Evolutionary conservation across 768 basidiomycete species (phyloP), one percentile per base, ranked within the genome.

Genomic region (Guyanaporus albipodus): DNA sequence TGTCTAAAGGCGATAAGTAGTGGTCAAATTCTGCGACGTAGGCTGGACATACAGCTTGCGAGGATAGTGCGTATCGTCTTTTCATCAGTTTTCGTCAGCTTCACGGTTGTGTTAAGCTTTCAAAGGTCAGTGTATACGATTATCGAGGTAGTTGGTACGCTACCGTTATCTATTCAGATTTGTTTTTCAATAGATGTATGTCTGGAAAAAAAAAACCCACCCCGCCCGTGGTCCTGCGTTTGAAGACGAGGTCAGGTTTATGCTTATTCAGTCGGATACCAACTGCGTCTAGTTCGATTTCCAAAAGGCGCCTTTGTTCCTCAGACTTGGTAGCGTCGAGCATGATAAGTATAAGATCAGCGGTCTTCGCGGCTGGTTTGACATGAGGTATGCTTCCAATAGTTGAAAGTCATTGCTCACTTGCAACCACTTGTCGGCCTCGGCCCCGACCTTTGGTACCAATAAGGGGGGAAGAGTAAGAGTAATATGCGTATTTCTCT

Each of bases 371-470:
- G 56, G 84, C 83, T 84, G 44, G 23, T 29, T 12, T 38, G 19
- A 39, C 17, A 8, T 68, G 14, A 59, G 46, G 33, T 21, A 24
- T 21, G 11, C 10, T 22, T 38, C 38, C 23, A 37, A 23, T 19
- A 31, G n/a, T 24, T 24, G 22, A 36, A 19, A 38, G 24, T 11
- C 28, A 14, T 21, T 18, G 60, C 75, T 42, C 58, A 83, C 84
- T 96, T 17, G 94, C 85, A 14, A 99, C 94, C 28, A 99, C 95
- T 68, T 99, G 95, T 55, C 95, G 81, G 24, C 95, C 95, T 56
- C 95, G 79, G 10, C 95, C 94, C 53, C 93, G 80, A 51, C 88
- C 86, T 76, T 50, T 37, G 35, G 24, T 15, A 5, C 24, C 4
- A 24, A 24, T 35, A 17, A 43, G 39, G 28, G 49, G 24, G 4